phyloP scores from a whole-genome alignment of 2,329 filamentous ascomycete genomes.

The Trichoderma sp. region DNA sequence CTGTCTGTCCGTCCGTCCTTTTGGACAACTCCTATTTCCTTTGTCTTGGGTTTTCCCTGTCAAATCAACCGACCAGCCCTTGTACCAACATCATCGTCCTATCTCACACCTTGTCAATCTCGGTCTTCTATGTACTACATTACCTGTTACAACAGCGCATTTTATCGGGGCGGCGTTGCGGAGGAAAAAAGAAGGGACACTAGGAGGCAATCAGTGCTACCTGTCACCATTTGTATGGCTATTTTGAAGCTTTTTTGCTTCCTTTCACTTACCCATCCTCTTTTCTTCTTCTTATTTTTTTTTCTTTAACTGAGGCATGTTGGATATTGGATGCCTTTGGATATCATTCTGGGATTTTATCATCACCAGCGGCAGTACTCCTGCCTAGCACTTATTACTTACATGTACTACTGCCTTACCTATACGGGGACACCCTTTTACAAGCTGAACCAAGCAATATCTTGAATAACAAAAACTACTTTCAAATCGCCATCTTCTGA shows the following conservation, averaged over 20 bases:
- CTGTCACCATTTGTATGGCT: constrained; percentile 4
- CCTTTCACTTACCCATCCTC: background rate
- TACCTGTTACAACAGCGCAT: constrained; percentile 15
- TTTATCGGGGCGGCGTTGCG: constrained; percentile 7
- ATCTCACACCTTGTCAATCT: constrained; percentile 4
- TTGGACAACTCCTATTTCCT: constrained; percentile 13
- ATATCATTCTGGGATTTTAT: background rate
- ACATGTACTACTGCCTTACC: background rate
- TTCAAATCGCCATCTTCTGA: background rate
- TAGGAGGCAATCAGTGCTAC: background rate
- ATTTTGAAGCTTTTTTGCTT: background rate
- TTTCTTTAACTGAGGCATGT: background rate
- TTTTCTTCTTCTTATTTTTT: background rate
- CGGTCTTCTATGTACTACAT: background rate
- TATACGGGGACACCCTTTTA: background rate
- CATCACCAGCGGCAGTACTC: background rate
- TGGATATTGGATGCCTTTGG: constrained; percentile 15
- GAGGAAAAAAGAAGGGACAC: background rate
- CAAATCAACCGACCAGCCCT: background rate
- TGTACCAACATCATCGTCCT: constrained; percentile 13
- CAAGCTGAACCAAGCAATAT: constrained; percentile 2
- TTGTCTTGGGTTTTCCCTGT: background rate
- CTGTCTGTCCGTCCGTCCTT: background rate
- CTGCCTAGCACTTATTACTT: constrained; percentile 2
- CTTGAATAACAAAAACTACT: too few species aligned